These are phyloP conservation scores for Meira nashicola DNA, from an alignment of 1,284 basidiomycete species.

Conservation along the genomic window DNA sequence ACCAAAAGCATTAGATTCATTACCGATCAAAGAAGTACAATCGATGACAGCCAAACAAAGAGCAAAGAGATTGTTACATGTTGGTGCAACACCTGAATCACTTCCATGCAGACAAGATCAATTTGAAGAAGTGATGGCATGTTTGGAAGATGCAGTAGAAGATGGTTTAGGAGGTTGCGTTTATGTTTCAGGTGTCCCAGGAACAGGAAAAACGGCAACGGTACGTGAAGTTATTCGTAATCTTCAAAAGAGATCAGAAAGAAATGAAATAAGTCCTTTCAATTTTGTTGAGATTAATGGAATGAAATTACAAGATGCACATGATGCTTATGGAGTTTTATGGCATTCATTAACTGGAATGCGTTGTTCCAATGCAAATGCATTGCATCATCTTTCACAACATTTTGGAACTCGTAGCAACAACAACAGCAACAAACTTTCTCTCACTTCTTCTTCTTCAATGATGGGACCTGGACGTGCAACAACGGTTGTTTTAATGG, in stretches of 20 bases:
- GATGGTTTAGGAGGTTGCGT: conserved; percentile 91
- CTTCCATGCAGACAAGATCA: conserved; percentile 87
- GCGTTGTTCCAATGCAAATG: conserved; percentile 27
- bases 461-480: conserved; percentile 12
- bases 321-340: conserved; percentile 45
- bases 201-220: conserved; percentile 84
- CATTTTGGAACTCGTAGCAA: conserved; percentile 32
- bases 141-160: conserved; percentile 76
- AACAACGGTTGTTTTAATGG: conserved; percentile 86
- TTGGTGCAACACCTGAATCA: conserved; percentile 82
- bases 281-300: conserved; percentile 98
- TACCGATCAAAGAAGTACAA: conserved; percentile 21
- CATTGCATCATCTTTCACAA: conserved; percentile 27
- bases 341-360: conserved; percentile 36
- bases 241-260: conserved; percentile 27
- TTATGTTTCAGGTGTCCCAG: conserved; percentile 88
- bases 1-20: conserved; percentile 29
- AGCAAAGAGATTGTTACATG: conserved; percentile 66
- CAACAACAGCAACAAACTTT: conserved; percentile 19
- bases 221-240: conserved; percentile 84
- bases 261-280: conserved; percentile 82
- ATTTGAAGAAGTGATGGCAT: conserved; percentile 70
- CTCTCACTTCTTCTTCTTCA: conserved; percentile 2
- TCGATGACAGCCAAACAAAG: conserved; percentile 35
- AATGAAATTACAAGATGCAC: conserved; percentile 59